Percentiles rank a stretch among this genome's conserved stretches.
Conservation (phyloP, 139 green algal species). For the Chlorella sp. region DNA sequence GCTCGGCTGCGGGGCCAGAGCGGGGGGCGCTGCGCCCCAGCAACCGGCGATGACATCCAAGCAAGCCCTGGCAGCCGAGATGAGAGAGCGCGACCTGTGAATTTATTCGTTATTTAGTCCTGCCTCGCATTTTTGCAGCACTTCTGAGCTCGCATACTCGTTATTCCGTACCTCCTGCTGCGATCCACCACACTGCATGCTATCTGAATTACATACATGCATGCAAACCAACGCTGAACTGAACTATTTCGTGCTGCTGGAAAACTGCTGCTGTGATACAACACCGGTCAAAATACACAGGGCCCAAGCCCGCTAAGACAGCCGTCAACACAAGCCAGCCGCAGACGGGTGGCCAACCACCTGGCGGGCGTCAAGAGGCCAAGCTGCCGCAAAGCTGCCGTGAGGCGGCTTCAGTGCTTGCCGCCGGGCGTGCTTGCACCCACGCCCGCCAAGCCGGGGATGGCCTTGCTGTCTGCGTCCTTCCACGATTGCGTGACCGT, state of each 20-base stretch:
- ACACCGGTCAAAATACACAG: not conserved
- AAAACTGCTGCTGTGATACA: not conserved
- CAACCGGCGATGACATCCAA: not conserved
- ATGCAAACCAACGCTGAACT: not conserved
- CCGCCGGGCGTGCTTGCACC: slow-evolving; percentile 29
- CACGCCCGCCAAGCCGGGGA: slow-evolving; percentile 52
- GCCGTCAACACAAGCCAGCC: too few relatives aligned
- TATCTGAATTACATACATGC: not conserved
- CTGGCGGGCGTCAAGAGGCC: not conserved
- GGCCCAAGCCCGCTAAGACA: not conserved
- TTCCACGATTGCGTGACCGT: slow-evolving; percentile 92
- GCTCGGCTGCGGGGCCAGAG: not conserved
- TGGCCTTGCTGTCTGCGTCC: slow-evolving; percentile 3
- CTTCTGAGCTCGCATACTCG: not conserved
- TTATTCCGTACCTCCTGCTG: too few relatives aligned
- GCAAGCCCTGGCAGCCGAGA: not conserved
- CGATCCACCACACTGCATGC: too few relatives aligned
- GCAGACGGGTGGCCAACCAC: not conserved
- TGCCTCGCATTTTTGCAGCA: not conserved
- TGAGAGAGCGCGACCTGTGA: not conserved
- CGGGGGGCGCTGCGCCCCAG: not conserved
- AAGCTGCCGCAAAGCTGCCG: not conserved
- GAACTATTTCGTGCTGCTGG: not conserved
- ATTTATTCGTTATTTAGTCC: not conserved
- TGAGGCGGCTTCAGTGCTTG: slow-evolving; percentile 36